Evolutionary conservation across 192 early-diverging fungal genomes (phyloP).

Genomic region (Tieghemiomyces parasiticus): DNA sequence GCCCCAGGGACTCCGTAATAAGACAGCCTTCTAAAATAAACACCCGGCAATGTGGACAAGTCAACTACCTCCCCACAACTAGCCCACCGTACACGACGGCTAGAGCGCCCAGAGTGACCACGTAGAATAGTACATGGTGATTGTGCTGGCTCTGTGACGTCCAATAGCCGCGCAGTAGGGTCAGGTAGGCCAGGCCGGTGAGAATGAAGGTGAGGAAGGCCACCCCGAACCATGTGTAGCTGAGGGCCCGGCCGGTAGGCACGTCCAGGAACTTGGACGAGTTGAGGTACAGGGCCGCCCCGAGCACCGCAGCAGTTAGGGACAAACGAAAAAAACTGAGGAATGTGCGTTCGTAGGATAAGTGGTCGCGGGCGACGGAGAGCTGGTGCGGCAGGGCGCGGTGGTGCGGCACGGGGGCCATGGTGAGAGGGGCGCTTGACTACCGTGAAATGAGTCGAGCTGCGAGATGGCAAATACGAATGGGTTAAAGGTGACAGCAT

Average conservation of each 20-base stretch:
- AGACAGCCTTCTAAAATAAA: too few species aligned
- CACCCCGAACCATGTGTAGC: constrained; percentile 1
- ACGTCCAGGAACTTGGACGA: neutral
- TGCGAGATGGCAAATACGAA: too few species aligned
- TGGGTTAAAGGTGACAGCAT: too few species aligned
- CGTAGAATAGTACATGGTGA: neutral
- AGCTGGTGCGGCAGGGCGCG: constrained; percentile 2
- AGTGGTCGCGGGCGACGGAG: constrained; percentile 7
- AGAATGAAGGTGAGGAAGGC: neutral
- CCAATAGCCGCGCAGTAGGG: constrained; percentile 1
- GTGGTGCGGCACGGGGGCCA: neutral
- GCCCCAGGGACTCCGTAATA: too few species aligned
- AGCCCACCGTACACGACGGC: neutral
- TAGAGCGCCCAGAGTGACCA: neutral
- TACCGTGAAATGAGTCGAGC: too few species aligned
- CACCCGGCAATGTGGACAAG: too few species aligned
- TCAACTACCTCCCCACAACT: too few species aligned
- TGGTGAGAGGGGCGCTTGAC: neutral
- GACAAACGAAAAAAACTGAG: constrained; percentile 7
- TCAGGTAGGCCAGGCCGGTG: neutral
- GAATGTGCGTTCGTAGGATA: constrained; percentile 7
- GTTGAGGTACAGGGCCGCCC: neutral
- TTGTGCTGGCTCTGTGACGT: neutral
- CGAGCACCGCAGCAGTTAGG: neutral
- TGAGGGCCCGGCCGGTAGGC: neutral